These are phyloP conservation scores for Rhodotorula sp. DNA, from an alignment of 1,284 basidiomycete genomes.

Conservation along the genomic window DNA sequence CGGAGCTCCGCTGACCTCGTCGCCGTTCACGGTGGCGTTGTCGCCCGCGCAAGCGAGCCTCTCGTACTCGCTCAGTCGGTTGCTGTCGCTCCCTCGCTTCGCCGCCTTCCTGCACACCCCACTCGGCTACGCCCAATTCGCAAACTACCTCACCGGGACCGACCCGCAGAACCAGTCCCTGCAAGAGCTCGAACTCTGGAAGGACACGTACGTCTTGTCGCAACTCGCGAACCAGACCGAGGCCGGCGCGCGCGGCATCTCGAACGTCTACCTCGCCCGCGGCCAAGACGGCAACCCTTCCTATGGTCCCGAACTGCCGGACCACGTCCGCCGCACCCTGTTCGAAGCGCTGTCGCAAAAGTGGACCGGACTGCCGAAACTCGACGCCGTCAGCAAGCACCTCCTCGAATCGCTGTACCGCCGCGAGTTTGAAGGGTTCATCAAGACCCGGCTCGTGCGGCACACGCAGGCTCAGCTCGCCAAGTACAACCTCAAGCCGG, in stretches of 20 bases:
- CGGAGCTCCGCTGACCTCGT: background rate
- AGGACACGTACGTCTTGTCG: constrained; percentile 13
- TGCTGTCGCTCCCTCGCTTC: constrained; percentile 27
- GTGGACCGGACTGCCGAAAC: background rate
- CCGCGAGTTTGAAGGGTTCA: constrained; percentile 14
- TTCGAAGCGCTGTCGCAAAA: background rate
- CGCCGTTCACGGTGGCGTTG: constrained; percentile 18
- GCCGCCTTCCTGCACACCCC: constrained; percentile 27
- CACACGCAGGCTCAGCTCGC: constrained; percentile 28
- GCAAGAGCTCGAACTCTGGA: constrained; percentile 26
- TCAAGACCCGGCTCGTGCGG: constrained; percentile 24
- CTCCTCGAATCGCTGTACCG: constrained; percentile 23
- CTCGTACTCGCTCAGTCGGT: constrained; percentile 26
- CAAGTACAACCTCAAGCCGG: constrained; percentile 9
- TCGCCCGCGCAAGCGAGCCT: constrained; percentile 18
- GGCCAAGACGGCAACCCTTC: background rate
- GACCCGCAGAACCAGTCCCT: background rate
- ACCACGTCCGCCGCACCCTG: background rate
- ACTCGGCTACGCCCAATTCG: constrained; percentile 28
- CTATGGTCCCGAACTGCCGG: background rate
- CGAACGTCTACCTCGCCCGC: constrained; percentile 6
- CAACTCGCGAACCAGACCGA: background rate
- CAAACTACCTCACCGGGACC: constrained; percentile 17
- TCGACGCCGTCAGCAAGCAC: constrained; percentile 19
- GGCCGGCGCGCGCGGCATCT: constrained; percentile 10